Conservation (phyloP, 768 basidiomycete genomes). For the Phaeolepiota aurea region DNA sequence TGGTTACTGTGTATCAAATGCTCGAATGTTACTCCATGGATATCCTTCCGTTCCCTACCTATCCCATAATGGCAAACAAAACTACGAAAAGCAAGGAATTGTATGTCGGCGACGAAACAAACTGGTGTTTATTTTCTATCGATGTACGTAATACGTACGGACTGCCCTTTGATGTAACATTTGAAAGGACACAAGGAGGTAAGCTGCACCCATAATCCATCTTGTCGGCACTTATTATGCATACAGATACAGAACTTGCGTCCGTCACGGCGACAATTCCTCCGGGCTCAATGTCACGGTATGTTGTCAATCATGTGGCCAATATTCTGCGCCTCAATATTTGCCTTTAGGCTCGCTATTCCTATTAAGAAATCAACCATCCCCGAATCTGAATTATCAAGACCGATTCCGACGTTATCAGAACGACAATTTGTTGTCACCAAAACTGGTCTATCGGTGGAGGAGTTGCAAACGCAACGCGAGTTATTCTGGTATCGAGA, state of each 20-base stretch:
- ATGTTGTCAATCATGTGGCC: slow-evolving; percentile 3
- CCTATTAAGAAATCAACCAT: slow-evolving; percentile 69
- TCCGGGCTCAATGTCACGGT: slow-evolving; percentile 84
- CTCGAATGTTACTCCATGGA: slow-evolving; percentile 84
- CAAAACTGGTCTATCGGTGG: slow-evolving; percentile 52
- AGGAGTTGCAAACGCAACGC: slow-evolving; percentile 55
- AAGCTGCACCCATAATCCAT: slow-evolving; percentile 7
- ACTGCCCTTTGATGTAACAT: slow-evolving; percentile 81
- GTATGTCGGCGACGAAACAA: slow-evolving; percentile 38
- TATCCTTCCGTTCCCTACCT: slow-evolving; percentile 56
- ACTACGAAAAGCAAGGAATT: slow-evolving; percentile 18
- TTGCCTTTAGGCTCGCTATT: slow-evolving; percentile 43
- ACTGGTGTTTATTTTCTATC: slow-evolving; percentile 83
- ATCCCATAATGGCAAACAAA: slow-evolving; percentile 11
- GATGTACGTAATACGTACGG: slow-evolving; percentile 93
- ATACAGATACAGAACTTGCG: slow-evolving; percentile 28
- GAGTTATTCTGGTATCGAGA: slow-evolving; percentile 97
- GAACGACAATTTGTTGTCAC: slow-evolving; percentile 88
- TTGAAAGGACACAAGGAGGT: slow-evolving; percentile 65
- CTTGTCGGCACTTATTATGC: slow-evolving; percentile 4
- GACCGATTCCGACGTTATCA: slow-evolving; percentile 76
- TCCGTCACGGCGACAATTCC: slow-evolving; percentile 58
- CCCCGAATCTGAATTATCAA: slow-evolving; percentile 43
- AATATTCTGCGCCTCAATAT: slow-evolving; percentile 2
- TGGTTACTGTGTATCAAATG: slow-evolving; percentile 94